Base-by-base conservation (phyloP, 1,284 basidiomycete genomes). In the Phylloporus gajari region DNA sequence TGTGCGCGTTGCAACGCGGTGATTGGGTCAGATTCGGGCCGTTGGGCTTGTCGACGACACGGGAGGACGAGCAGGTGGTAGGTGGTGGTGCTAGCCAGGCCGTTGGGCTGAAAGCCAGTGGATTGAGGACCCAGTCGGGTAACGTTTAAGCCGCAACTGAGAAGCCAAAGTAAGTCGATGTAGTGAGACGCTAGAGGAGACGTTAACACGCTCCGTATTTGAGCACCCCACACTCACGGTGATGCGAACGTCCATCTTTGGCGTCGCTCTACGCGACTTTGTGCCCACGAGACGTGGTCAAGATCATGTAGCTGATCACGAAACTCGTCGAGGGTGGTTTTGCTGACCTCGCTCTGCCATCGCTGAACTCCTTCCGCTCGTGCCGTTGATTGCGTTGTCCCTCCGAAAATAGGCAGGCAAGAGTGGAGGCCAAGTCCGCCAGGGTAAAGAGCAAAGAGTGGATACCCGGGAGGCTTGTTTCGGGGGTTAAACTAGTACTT, bases 281-380 rank as follows among this genome's bases (percentile, higher is more conserved):
- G 83, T 86, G 3, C 85, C 87, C 21, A 77, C 92, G n/a, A 59
- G 89, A 91, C 73, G 78, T 85, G 53, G 80, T 82, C 15, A 84
- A 87, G 35, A n/a, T n/a, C n/a, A 86, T 88, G 0, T 82, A 84
- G 51, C 80, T 84, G 68, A 89, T 94, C 80, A 85, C 91, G 25
- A 83, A 86, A 44, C 84, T 88, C 13, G 86, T 91, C 61, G 79
- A 86, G 35, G 91, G 91, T 70, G 87, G 88, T 32, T 86, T 94
- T 73, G 92, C 91, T 25, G 87, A 93, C 44, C 88, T 95, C 66
- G 85, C 89, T 17, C 83, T 95, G 19, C 91, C 93, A 15, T 83
- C 86, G 30, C 86, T 95, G 77, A 87, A 93, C 78, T 94, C 94
- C 30, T 92, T 91, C 94, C 72, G 85, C 95, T 32, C 90, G 89